Base-by-base conservation (phyloP, 352 stramenopile species). In the Hyaloperonospora arabidopsidis region DNA sequence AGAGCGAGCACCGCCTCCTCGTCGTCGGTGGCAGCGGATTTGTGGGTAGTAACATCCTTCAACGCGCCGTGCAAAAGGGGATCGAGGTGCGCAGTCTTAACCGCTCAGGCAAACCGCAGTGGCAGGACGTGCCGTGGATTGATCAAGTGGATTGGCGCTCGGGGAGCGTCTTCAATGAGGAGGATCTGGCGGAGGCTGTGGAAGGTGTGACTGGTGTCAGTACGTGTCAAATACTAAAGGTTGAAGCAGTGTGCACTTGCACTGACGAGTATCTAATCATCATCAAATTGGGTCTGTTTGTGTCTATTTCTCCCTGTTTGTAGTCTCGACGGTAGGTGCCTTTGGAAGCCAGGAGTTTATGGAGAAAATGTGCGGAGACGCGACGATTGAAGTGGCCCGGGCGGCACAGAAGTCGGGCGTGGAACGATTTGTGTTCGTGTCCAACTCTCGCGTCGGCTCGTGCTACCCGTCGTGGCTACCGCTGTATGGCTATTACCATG, bases 291-390 rank as follows among this genome's bases (percentile, higher is more conserved):
- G 5, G 11, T 12, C 15, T 22, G 13, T 44, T 11, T 22, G 5
- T 18, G 11, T 43, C 52, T 48, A 2, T 22, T 21, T 25, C n/a
- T 41, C 43, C 19, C 23, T 38, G 17, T n/a, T 6, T 58, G 43
- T 45, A 91, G 81, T 95, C 25, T 94, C 86, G 15, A 95, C 84
- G 5, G 76, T 97, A 25, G 88, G 86, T 10, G 84, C 81, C 2
- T 96, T 97, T 49, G 88, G 88, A 0, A 84, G 53, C 56, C 89
- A 95, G 52, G 83, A 91, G 18, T 74, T 90, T 21, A 95, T 97
- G 88, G 70, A 96, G 60, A 79, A 81, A 53, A 74, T 95, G 63
- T 96, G 86, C 45, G 86, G 88, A 35, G 88, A 96, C 61, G 76
- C 88, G 13, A 96, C 74, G 34, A 90, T 96, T 38, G 48, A 78